Percentiles rank a stretch among this genome's conserved stretches.
Evolutionary conservation across 805 yeast species (phyloP).

Genomic region (Sugiyamaella floridensis): DNA sequence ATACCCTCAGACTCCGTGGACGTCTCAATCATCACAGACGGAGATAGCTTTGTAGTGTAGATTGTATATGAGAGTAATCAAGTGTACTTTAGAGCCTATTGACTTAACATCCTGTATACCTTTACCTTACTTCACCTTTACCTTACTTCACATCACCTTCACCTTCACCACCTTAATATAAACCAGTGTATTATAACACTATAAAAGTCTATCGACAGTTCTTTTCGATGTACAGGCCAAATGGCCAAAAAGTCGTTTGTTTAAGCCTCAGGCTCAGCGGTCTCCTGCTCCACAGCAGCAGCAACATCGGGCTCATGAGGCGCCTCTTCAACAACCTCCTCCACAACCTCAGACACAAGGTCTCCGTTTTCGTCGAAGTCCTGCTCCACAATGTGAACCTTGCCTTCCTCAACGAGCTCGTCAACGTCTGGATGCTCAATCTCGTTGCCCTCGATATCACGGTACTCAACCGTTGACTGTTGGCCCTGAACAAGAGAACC

Average conservation of each 20-base stretch:
- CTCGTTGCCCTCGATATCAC: conserved; percentile 35
- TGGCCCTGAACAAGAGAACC: not conserved
- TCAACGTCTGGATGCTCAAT: conserved; percentile 23
- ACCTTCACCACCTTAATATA: no score
- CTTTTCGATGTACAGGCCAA: not conserved
- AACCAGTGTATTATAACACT: not conserved
- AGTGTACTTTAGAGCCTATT: no score
- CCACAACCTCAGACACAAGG: conserved; percentile 3
- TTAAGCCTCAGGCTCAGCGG: not conserved
- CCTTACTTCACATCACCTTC: no score
- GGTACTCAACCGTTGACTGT: conserved; percentile 25
- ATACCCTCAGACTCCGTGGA: no score
- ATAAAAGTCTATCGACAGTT: not conserved
- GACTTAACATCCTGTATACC: no score
- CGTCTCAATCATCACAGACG: no score
- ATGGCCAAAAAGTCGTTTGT: not conserved
- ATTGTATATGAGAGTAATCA: no score
- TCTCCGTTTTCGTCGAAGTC: conserved; percentile 14
- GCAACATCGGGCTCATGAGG: not conserved
- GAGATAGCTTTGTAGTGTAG: no score
- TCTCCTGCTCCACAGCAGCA: not conserved
- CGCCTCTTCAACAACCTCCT: not conserved
- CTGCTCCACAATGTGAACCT: conserved; percentile 11
- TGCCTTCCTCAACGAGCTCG: conserved; percentile 12
- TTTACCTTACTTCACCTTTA: no score